phyloP scores from a whole-genome alignment of 2,329 filamentous ascomycete genomes.

The Colletotrichum ledebouriae region DNA sequence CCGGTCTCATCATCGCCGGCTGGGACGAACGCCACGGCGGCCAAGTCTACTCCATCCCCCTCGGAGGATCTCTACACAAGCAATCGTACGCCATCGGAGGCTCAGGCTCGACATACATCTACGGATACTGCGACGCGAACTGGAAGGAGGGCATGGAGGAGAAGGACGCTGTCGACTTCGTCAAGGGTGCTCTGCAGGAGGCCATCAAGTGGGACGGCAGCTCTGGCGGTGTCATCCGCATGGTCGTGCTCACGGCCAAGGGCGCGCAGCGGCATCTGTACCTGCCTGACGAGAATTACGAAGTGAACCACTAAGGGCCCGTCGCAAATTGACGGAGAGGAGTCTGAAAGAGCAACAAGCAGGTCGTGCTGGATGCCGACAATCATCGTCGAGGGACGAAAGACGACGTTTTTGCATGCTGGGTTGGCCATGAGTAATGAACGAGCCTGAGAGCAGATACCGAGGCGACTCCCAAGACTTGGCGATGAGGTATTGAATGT shows the following conservation, averaged over 20 bases:
- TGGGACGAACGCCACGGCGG: slow-evolving; percentile 96
- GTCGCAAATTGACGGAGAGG: neutral
- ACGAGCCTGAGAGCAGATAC: slow-evolving; percentile 27
- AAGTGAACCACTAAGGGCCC: slow-evolving; percentile 68
- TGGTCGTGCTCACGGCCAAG: slow-evolving; percentile 93
- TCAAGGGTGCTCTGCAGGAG: slow-evolving; percentile 90
- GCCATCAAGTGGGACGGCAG: slow-evolving; percentile 99
- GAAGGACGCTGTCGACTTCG: slow-evolving; percentile 89
- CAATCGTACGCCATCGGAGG: slow-evolving; percentile 95
- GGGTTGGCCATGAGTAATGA: slow-evolving; percentile 34
- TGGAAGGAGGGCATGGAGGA: slow-evolving; percentile 97
- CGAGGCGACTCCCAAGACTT: slow-evolving; percentile 28
- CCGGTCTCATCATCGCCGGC: slow-evolving; percentile 98
- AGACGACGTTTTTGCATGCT: slow-evolving; percentile 23
- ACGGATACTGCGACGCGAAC: slow-evolving; percentile 97
- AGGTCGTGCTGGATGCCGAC: neutral
- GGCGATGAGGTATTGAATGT: slow-evolving; percentile 40
- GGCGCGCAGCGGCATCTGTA: slow-evolving; percentile 96
- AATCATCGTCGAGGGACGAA: slow-evolving; percentile 9
- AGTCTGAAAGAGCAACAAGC: neutral
- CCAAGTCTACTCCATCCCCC: slow-evolving; percentile 96
- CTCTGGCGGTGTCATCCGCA: slow-evolving; percentile 96
- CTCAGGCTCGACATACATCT: slow-evolving; percentile 98
- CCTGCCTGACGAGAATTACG: slow-evolving; percentile 91
- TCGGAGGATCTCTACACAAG: slow-evolving; percentile 97